These are phyloP conservation scores for Uromyces viciae-fabae DNA, from an alignment of 1,284 basidiomycete genomes.

Conservation along the genomic window DNA sequence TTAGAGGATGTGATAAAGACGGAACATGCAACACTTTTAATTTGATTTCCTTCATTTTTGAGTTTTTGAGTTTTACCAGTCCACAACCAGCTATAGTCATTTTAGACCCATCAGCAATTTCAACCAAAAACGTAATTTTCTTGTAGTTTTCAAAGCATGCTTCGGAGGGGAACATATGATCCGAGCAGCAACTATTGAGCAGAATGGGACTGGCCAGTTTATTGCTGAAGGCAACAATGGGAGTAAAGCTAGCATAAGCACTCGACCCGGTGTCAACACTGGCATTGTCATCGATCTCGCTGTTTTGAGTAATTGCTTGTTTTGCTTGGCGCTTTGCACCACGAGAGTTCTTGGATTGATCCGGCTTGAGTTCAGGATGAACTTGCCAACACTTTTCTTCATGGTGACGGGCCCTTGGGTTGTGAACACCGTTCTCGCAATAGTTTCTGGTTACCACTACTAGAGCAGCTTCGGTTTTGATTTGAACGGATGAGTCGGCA, in stretches of 20 bases:
- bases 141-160: neutral
- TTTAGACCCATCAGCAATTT: neutral
- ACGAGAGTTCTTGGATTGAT: neutral
- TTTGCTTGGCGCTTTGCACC: neutral
- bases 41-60: neutral
- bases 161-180: neutral
- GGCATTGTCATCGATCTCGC: no score
- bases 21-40: slow-evolving; percentile 5
- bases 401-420: neutral
- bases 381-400: neutral
- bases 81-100: neutral
- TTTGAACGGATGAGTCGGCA: neutral
- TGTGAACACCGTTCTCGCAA: neutral
- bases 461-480: neutral
- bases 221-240: neutral
- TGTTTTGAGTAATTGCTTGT: neutral
- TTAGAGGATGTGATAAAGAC: neutral
- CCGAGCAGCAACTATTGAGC: slow-evolving; percentile 7
- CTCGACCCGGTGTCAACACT: neutral
- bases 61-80: neutral
- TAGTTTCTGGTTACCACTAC: neutral
- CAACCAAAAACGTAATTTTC: neutral
- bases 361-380: neutral
- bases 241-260: neutral
- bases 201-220: neutral